These are phyloP conservation scores for Trichophyton benhamiae DNA, from an alignment of 2,329 filamentous ascomycete species.

Conservation along the genomic window DNA sequence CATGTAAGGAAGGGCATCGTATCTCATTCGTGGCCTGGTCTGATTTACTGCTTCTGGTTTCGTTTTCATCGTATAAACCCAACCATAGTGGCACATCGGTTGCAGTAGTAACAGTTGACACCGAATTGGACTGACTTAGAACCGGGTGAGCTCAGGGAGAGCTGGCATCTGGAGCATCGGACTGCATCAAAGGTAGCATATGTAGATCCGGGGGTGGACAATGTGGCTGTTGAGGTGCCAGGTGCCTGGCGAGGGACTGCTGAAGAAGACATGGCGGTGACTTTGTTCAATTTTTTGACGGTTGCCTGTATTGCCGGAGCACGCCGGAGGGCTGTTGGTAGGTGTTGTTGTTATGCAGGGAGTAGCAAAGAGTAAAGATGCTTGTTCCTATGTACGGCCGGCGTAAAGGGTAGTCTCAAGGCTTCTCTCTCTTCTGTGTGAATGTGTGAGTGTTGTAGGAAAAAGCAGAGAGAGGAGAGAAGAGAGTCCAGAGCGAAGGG, in stretches of 20 bases:
- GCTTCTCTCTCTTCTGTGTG: neutral
- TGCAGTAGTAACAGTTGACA: conserved; percentile 40
- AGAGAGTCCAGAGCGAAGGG: neutral
- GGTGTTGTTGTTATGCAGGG: neutral
- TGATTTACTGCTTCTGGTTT: too few relatives aligned
- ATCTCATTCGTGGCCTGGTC: neutral
- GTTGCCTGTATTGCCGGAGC: neutral
- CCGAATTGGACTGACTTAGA: conserved; percentile 33
- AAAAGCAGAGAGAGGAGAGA: neutral
- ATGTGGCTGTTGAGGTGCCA: conserved; percentile 15
- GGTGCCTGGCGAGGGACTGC: conserved; percentile 24
- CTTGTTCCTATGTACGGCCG: neutral
- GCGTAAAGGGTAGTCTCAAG: neutral
- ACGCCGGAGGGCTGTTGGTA: neutral
- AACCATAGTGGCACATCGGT: conserved; percentile 34
- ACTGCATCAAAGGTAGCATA: conserved; percentile 20
- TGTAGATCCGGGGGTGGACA: conserved; percentile 17
- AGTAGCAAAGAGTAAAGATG: neutral
- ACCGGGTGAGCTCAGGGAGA: conserved; percentile 32
- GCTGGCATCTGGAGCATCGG: conserved; percentile 38
- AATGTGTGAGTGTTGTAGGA: neutral
- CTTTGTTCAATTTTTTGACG: too few relatives aligned
- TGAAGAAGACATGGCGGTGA: conserved; percentile 28
- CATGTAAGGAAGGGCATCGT: too few relatives aligned
- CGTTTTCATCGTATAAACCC: conserved; percentile 29